These are phyloP conservation scores for Dryas drummondii DNA, from an alignment of 306 rosid genomes.

Conservation along the genomic window DNA sequence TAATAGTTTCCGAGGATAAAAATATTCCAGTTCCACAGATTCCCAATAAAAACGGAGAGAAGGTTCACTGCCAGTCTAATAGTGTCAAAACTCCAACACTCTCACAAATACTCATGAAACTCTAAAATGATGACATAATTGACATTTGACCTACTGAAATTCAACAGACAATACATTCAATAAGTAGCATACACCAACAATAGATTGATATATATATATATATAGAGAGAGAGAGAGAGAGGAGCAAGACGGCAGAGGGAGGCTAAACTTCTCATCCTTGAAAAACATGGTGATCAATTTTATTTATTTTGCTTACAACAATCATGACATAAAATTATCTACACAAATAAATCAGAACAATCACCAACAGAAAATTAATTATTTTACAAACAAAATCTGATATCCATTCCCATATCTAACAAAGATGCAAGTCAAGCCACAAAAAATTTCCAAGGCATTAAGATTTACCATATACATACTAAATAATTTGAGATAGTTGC, in stretches of 20 bases:
- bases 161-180: background rate
- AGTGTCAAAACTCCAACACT: background rate
- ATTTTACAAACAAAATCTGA: background rate
- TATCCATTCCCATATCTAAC: background rate
- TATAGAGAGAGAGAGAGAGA: no score
- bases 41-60: background rate
- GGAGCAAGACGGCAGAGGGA: no score
- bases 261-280: background rate
- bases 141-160: background rate
- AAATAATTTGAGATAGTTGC: background rate
- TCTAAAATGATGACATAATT: background rate
- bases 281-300: background rate
- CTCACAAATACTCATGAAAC: background rate
- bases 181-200: background rate
- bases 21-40: background rate
- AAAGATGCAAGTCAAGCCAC: conserved; percentile 16
- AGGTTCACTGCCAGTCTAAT: background rate
- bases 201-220: background rate
- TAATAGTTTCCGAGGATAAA: background rate
- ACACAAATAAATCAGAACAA: background rate
- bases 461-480: background rate
- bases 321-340: background rate
- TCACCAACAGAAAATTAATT: background rate
- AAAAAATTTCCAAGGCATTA: conserved; percentile 3
- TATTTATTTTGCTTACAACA: background rate